Base-by-base conservation (phyloP, 1,284 basidiomycete species). In the Moniliophthora roreri region DNA sequence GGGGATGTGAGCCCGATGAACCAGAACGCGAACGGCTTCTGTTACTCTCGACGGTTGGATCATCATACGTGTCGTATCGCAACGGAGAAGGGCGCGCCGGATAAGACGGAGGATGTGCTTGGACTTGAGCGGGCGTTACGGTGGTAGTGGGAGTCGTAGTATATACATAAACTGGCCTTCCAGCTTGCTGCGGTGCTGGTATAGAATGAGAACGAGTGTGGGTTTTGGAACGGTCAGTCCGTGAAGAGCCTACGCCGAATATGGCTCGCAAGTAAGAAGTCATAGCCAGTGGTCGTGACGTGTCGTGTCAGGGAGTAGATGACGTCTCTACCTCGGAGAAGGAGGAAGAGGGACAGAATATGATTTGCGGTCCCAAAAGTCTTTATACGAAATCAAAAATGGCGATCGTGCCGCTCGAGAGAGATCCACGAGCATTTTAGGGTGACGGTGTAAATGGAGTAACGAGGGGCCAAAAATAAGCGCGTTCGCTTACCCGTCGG, bases 31-130 rank as follows among this genome's bases (percentile, higher is more conserved):
- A 32, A 48, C 35, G 50, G 28, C 28, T 32, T 11, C 11, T 32
- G 36, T 32, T 24, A 15, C 50, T 55, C 58, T 52, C 51, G 26
- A 55, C 38, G 45, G 51, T 28, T 36, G 53, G 28, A 38, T 55
- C 57, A 37, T 59, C 58, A 32, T 59, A 59, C 9, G 58, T 58
- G 15, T 57, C 52, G 52, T 58, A 60, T 26, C 59, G 57, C 24
- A 60, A 44, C 21, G 59, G 57, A 21, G 59, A 60, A 3, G 57
- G 55, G 16, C 49, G 36, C 6, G 28, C 28, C 28, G 28, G 28
- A 32, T 32, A 32, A 38, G 55, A 51, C 6, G 28, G 28, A 40
- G 45, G 48, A 23, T 49, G 49, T 26, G 48, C 44, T 20, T 50
- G 40, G 21, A 40, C 50, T 32, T 50, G 28, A 37, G 35, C 46